Percentiles rank a stretch among this genome's conserved stretches.
phyloP scores from a whole-genome alignment of 768 basidiomycete species.

The Dioszegia hungarica region DNA sequence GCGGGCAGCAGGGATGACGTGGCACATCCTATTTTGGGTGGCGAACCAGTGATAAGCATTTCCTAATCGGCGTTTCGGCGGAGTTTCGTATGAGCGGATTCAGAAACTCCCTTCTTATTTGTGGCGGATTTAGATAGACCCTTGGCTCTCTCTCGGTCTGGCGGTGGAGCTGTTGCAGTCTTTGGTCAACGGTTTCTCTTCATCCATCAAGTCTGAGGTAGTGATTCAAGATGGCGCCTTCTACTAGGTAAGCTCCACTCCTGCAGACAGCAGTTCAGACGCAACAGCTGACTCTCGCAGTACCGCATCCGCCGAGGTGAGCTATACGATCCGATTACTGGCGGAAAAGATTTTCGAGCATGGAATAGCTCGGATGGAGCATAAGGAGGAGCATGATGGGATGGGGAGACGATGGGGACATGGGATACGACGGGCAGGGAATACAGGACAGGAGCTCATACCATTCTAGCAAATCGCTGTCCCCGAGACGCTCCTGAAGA shows the following conservation, averaged over 20 bases:
- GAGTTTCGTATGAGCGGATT: no score
- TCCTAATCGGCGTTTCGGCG: background rate
- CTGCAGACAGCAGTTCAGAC: background rate
- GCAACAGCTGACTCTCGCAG: conserved; percentile 17
- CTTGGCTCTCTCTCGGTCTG: no score
- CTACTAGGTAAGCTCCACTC: conserved; percentile 30
- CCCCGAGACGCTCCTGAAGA: conserved; percentile 99
- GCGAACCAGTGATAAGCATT: conserved; percentile 1
- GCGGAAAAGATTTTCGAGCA: background rate
- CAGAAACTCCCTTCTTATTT: no score
- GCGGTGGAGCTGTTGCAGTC: no score
- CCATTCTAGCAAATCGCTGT: conserved; percentile 69
- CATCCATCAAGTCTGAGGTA: conserved; percentile 21
- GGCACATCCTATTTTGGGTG: background rate
- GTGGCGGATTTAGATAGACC: no score
- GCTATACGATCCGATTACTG: conserved; percentile 5
- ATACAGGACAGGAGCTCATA: conserved; percentile 7
- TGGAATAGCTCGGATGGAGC: background rate
- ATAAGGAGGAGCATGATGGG: background rate
- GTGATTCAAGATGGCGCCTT: conserved; percentile 45
- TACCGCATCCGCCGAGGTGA: conserved; percentile 41
- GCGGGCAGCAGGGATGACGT: background rate
- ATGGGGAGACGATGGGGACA: background rate
- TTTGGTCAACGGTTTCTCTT: no score
- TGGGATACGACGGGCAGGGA: background rate